phyloP scores from a whole-genome alignment of 371 early-diverging fungal genomes.

The Circinella umbellata region DNA sequence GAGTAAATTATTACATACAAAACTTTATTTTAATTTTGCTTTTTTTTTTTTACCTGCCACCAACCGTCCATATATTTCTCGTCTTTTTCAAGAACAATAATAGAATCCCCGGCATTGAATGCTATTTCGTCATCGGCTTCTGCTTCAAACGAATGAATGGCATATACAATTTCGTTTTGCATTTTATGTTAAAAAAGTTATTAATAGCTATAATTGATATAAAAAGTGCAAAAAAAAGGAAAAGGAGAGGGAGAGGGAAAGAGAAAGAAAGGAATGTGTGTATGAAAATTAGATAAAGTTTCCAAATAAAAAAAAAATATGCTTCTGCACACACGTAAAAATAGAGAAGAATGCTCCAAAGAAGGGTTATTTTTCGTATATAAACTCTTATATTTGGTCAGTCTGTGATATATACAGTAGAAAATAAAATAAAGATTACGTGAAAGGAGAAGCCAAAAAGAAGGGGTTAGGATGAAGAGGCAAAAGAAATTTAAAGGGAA shows the following conservation, averaged over 20 bases:
- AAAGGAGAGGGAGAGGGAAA: not conserved
- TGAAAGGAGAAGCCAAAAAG: too few species aligned
- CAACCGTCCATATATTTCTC: slow-evolving; percentile 85
- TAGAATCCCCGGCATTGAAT: slow-evolving; percentile 73
- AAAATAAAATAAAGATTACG: too few species aligned
- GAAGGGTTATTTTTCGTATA: too few species aligned
- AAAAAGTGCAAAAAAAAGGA: not conserved
- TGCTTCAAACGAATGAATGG: slow-evolving; percentile 70
- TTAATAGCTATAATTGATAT: too few species aligned
- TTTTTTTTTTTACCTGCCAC: slow-evolving; percentile 74
- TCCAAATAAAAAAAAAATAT: not conserved
- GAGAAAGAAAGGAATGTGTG: not conserved
- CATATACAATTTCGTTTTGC: slow-evolving; percentile 62
- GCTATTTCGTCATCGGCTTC: slow-evolving; percentile 84
- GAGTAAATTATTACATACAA: not conserved
- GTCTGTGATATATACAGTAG: too few species aligned
- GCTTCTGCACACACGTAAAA: too few species aligned
- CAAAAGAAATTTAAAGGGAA: too few species aligned
- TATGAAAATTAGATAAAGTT: too few species aligned
- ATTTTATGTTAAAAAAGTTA: slow-evolving; percentile 18
- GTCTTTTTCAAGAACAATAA: slow-evolving; percentile 81
- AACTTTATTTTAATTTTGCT: not conserved
- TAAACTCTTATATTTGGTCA: too few species aligned
- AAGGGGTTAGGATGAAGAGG: too few species aligned
- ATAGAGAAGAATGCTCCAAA: too few species aligned